Evolutionary conservation across 495 filamentous ascomycete species (phyloP).

Genomic region (Talaromyces ruber): DNA sequence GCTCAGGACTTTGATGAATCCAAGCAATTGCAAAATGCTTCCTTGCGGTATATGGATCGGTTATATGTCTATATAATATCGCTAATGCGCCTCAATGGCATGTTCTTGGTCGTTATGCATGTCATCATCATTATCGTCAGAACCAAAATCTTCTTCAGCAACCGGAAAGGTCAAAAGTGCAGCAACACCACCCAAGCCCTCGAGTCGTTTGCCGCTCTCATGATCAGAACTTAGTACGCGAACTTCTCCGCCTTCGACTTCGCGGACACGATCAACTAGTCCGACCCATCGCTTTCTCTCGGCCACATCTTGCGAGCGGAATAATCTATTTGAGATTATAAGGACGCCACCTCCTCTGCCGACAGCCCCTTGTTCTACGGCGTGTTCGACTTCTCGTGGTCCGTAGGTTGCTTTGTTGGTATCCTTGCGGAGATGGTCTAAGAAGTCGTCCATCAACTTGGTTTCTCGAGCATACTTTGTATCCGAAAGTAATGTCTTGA

Average conservation of each 20-base stretch:
- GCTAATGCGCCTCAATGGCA: neutral
- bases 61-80: neutral
- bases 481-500: slow-evolving; percentile 65
- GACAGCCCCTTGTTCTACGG: slow-evolving; percentile 82
- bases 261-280: slow-evolving; percentile 86
- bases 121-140: slow-evolving; percentile 20
- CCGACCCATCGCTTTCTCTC: slow-evolving; percentile 74
- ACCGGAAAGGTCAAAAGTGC: slow-evolving; percentile 88
- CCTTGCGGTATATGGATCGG: neutral
- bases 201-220: slow-evolving; percentile 84
- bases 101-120: neutral
- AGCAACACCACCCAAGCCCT: slow-evolving; percentile 78
- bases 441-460: slow-evolving; percentile 77
- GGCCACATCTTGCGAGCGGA: slow-evolving; percentile 73
- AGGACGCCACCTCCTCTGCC: slow-evolving; percentile 77
- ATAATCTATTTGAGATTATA: slow-evolving; percentile 76
- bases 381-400: slow-evolving; percentile 72
- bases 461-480: slow-evolving; percentile 85
- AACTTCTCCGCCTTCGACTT: slow-evolving; percentile 74
- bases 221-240: slow-evolving; percentile 85
- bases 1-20: neutral
- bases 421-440: slow-evolving; percentile 69
- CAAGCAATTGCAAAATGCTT: neutral
- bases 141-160: slow-evolving; percentile 46
- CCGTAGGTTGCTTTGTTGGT: slow-evolving; percentile 92